phyloP scores from a whole-genome alignment of 495 filamentous ascomycete species.

The Physcia stellaris region DNA sequence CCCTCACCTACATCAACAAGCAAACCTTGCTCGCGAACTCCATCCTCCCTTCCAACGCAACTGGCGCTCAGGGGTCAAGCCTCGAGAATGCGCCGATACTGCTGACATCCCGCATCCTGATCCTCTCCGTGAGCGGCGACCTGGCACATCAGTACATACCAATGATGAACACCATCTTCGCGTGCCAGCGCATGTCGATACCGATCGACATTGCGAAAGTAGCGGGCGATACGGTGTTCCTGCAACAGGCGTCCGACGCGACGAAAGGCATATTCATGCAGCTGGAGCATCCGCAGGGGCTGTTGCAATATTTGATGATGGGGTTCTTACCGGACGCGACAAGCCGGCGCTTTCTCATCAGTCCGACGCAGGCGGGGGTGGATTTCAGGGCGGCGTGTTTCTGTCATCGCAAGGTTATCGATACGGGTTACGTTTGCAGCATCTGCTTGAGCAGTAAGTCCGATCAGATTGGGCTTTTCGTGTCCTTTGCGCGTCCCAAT shows the following conservation, averaged over 20 bases:
- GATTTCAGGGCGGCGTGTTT: constrained; percentile 97
- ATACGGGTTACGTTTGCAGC: constrained; percentile 88
- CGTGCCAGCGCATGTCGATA: constrained; percentile 67
- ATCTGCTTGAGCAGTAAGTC: constrained; percentile 80
- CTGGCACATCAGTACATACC: constrained; percentile 87
- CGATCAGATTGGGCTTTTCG: too few species aligned
- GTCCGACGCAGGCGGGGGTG: constrained; percentile 72
- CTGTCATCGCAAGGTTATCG: constrained; percentile 82
- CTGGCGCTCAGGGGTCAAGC: constrained; percentile 26
- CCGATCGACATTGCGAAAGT: constrained; percentile 85
- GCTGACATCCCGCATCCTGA: constrained; percentile 82
- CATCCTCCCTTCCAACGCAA: constrained; percentile 16
- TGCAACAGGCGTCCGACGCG: constrained; percentile 87
- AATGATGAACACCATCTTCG: constrained; percentile 96
- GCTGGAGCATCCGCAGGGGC: constrained; percentile 45
- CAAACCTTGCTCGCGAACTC: constrained; percentile 25
- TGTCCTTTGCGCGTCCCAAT: too few species aligned
- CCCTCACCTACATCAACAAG: constrained; percentile 75
- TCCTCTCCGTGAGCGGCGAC: constrained; percentile 69
- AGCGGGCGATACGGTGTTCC: constrained; percentile 74
- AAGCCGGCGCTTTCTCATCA: constrained; percentile 48
- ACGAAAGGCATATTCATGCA: constrained; percentile 80
- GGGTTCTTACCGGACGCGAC: constrained; percentile 72
- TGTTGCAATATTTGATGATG: constrained; percentile 91
- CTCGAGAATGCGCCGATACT: too few species aligned